phyloP scores from a whole-genome alignment of 2,329 filamentous ascomycete species.

The Talaromyces sp. region DNA sequence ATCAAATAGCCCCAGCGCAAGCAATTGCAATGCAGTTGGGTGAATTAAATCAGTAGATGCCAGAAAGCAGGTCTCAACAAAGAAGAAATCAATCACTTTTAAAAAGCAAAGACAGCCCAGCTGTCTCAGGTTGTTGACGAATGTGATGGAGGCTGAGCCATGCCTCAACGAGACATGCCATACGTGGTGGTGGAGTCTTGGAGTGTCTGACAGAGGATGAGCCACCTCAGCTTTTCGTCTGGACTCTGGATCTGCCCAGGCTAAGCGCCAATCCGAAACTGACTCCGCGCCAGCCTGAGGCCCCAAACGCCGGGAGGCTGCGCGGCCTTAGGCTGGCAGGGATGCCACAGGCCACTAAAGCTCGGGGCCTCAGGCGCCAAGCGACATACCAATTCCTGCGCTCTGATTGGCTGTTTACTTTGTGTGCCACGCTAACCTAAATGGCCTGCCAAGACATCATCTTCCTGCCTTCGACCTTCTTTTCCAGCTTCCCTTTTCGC shows the following conservation, averaged over 20 bases:
- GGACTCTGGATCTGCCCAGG: too few species aligned
- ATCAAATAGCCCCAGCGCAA: not conserved
- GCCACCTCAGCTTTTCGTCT: not conserved
- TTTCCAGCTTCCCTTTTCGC: not conserved
- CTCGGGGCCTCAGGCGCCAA: slow-evolving; percentile 2
- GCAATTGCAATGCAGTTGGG: not conserved
- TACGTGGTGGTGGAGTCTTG: not conserved
- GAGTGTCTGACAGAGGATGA: not conserved
- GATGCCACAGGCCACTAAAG: slow-evolving; percentile 2
- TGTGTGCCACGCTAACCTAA: slow-evolving; percentile 7
- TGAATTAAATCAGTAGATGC: not conserved
- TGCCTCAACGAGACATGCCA: not conserved
- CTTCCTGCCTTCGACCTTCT: not conserved
- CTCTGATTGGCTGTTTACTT: slow-evolving; percentile 2
- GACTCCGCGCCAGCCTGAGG: not conserved
- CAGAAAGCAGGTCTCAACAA: not conserved
- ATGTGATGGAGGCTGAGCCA: slow-evolving; percentile 9
- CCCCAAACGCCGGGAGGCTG: not conserved
- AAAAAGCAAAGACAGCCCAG: not conserved
- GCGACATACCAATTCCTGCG: not conserved
- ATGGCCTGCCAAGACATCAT: not conserved
- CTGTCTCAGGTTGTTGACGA: slow-evolving; percentile 15
- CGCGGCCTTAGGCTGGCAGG: not conserved
- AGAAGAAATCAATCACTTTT: not conserved
- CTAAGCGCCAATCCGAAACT: not conserved